phyloP scores from a whole-genome alignment of 164 flowering plant species.

The Buxus sempervirens region DNA sequence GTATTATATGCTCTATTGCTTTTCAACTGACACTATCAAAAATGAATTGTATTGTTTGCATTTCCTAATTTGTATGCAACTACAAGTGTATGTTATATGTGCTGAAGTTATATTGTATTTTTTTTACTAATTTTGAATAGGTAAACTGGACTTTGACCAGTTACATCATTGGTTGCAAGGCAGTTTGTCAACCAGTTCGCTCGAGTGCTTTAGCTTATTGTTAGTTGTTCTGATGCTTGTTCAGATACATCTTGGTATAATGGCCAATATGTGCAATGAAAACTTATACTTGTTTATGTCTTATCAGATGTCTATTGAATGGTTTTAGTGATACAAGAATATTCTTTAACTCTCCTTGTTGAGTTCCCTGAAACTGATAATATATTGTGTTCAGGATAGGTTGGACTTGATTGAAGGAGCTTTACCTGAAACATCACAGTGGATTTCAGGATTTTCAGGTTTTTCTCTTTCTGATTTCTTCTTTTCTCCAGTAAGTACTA shows the following conservation, averaged over 20 bases:
- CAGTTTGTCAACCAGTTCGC: not conserved
- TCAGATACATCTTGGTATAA: not conserved
- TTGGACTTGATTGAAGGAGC: constrained; percentile 38
- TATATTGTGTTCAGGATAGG: constrained; percentile 42
- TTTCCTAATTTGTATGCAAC: not conserved
- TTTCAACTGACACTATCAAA: not conserved
- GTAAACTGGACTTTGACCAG: too few species aligned
- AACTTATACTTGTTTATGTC: too few species aligned
- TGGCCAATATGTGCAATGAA: too few species aligned
- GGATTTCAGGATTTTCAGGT: constrained; percentile 59
- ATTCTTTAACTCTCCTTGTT: not conserved
- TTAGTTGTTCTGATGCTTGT: not conserved
- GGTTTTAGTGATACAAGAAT: not conserved
- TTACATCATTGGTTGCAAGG: not conserved
- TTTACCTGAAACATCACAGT: constrained; percentile 42
- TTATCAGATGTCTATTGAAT: not conserved
- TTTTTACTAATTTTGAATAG: too few species aligned
- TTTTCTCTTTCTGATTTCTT: constrained; percentile 16
- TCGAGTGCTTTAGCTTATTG: not conserved
- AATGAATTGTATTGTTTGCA: not conserved
- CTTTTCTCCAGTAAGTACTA: not conserved
- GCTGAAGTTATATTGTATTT: not conserved
- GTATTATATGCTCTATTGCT: not conserved
- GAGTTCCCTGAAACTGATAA: not conserved
- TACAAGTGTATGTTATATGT: not conserved